Conservation (phyloP, 768 basidiomycete species). For the Mycena olivaceomarginata region DNA sequence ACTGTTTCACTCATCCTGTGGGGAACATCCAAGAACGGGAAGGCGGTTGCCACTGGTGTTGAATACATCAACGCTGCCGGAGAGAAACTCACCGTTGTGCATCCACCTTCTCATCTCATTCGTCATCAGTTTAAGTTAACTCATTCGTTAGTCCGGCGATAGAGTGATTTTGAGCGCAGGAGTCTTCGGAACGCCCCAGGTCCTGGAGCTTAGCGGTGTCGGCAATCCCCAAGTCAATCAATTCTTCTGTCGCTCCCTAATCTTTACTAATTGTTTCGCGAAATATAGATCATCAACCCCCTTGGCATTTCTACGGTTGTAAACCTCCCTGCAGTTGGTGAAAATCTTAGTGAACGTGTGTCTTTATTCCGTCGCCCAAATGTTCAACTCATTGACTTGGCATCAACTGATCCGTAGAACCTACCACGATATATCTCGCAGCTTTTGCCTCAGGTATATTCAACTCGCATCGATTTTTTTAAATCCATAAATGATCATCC, state of each 20-base stretch:
- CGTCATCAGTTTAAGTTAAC: neutral
- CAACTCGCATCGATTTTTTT: neutral
- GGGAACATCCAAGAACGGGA: neutral
- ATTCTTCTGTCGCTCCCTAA: too few relatives aligned
- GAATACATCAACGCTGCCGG: neutral
- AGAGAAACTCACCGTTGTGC: neutral
- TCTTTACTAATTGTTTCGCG: too few relatives aligned
- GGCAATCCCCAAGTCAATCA: neutral
- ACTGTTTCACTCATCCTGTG: neutral
- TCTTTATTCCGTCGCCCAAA: neutral
- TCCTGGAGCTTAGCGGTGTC: slow-evolving; percentile 8
- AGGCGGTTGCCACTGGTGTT: slow-evolving; percentile 8
- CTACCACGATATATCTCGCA: neutral
- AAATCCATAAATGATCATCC: neutral
- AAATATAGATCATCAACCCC: slow-evolving; percentile 4
- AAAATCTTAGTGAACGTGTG: neutral
- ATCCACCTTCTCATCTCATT: neutral
- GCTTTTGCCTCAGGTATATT: neutral
- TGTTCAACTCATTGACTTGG: neutral
- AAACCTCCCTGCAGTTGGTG: neutral
- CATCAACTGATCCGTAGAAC: neutral
- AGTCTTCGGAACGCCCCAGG: slow-evolving; percentile 5
- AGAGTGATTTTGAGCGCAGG: neutral
- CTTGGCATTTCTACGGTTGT: slow-evolving; percentile 5
- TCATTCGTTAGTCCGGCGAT: neutral